Conservation (phyloP, 148 eudicot species). For the Fagopyrum homotropicum region DNA sequence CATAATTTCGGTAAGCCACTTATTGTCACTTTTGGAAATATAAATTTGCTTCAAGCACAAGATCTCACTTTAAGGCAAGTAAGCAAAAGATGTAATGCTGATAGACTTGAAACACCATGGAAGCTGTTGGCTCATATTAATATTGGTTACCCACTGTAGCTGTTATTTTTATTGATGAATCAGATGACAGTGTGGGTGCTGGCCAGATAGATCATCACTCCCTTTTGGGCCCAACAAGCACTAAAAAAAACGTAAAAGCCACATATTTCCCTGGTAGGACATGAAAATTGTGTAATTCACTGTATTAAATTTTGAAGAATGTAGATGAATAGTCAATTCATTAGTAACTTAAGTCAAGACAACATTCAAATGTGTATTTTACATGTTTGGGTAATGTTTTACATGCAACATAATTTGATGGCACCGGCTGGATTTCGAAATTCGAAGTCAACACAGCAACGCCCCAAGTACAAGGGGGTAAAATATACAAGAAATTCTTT, state of each 20-base stretch:
- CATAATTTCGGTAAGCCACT: constrained; percentile 66
- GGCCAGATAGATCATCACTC: background rate
- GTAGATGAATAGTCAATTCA: background rate
- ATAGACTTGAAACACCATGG: background rate
- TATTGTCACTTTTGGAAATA: background rate
- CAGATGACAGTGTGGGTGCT: background rate
- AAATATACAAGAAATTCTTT: no score
- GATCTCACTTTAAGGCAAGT: no score
- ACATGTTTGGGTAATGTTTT: background rate
- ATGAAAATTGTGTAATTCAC: background rate
- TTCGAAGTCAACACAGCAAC: background rate
- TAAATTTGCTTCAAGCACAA: background rate
- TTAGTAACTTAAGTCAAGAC: background rate
- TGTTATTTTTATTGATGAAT: background rate
- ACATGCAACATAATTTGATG: no score
- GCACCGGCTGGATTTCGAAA: no score
- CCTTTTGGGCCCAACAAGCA: background rate
- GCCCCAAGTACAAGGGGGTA: no score
- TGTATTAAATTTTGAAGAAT: background rate
- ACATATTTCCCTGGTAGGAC: no score
- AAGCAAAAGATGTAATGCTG: background rate
- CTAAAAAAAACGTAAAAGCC: background rate
- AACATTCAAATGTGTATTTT: background rate
- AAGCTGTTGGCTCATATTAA: background rate
- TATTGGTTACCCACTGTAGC: background rate